A percentile compares a stretch with the other conserved stretches of the same genome.
Evolutionary conservation across 805 yeast species (phyloP).

Genomic region (Kodamaea kaohsiungensis): DNA sequence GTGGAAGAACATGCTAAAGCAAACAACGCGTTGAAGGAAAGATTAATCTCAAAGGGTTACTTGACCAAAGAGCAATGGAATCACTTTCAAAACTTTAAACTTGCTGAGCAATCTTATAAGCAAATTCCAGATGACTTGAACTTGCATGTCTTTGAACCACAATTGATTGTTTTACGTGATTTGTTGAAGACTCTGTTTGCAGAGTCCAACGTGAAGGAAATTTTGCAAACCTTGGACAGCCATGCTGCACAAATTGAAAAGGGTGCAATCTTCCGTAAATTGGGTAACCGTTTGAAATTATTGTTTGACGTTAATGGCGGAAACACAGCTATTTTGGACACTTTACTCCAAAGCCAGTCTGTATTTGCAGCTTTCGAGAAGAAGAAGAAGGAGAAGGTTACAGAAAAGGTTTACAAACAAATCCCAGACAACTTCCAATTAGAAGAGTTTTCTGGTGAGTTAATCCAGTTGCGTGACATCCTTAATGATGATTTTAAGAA

Average conservation of each 20-base stretch:
- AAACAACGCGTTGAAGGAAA: background rate
- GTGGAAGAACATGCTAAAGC: conserved; percentile 2
- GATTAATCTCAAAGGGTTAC: conserved; percentile 3
- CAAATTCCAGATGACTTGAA: conserved; percentile 24
- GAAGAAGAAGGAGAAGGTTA: conserved; percentile 10
- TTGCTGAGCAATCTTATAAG: conserved; percentile 8
- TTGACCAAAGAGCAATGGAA: conserved; percentile 7
- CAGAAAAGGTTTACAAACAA: conserved; percentile 8
- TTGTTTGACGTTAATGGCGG: conserved; percentile 56
- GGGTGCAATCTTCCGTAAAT: conserved; percentile 14
- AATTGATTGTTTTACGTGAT: conserved; percentile 20
- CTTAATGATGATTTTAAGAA: conserved; percentile 21
- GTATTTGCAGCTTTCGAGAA: conserved; percentile 21
- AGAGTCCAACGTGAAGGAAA: conserved; percentile 11
- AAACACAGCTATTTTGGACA: conserved; percentile 57
- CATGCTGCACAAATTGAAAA: conserved; percentile 17
- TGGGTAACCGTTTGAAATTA: conserved; percentile 18
- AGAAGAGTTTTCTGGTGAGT: conserved; percentile 35
- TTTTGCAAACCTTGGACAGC: conserved; percentile 10
- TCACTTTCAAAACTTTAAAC: conserved; percentile 1
- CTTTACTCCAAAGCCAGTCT: conserved; percentile 49
- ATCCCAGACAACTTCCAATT: conserved; percentile 33
- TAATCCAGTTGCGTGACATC: conserved; percentile 22
- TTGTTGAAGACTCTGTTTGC: conserved; percentile 9
- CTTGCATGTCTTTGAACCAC: conserved; percentile 16